Evolutionary conservation across 768 basidiomycete species (phyloP).

Genomic region (Psilocybe azurescens): DNA sequence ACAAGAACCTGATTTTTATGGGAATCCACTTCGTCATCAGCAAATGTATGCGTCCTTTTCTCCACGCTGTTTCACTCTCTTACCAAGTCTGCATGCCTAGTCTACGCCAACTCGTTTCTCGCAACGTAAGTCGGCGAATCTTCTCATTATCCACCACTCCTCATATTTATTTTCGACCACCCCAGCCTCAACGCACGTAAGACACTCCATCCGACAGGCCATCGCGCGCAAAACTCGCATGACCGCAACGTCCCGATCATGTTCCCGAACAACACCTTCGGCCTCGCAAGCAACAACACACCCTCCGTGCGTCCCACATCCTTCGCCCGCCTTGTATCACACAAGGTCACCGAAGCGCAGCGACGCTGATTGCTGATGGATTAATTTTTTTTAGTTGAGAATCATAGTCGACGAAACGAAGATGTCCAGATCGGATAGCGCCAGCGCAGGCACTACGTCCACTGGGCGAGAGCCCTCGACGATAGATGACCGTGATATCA

Average conservation of each 20-base stretch:
- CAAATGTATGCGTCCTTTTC: constrained; percentile 41
- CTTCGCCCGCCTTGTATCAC: neutral
- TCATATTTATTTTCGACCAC: neutral
- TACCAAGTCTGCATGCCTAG: constrained; percentile 25
- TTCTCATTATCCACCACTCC: neutral
- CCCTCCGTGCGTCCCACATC: neutral
- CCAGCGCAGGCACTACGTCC: too few species aligned
- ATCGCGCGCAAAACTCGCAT: constrained; percentile 6
- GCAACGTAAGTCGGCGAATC: constrained; percentile 41
- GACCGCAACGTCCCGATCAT: constrained; percentile 10
- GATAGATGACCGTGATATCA: too few species aligned
- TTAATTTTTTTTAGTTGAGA: neutral
- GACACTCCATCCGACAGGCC: constrained; percentile 5
- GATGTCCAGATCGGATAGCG: constrained; percentile 1
- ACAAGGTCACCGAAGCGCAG: neutral
- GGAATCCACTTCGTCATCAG: constrained; percentile 58
- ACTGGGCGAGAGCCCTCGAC: too few species aligned
- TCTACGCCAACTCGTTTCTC: constrained; percentile 57
- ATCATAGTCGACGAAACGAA: constrained; percentile 5
- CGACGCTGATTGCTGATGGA: neutral
- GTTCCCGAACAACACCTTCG: neutral
- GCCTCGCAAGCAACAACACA: neutral
- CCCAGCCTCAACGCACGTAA: constrained; percentile 22
- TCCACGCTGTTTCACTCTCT: neutral
- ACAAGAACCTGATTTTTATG: constrained; percentile 55